Evolutionary conservation across 305 asterid genomes (phyloP), one percentile per base, ranked within the genome.

Genomic region (Galium porrigens): DNA sequence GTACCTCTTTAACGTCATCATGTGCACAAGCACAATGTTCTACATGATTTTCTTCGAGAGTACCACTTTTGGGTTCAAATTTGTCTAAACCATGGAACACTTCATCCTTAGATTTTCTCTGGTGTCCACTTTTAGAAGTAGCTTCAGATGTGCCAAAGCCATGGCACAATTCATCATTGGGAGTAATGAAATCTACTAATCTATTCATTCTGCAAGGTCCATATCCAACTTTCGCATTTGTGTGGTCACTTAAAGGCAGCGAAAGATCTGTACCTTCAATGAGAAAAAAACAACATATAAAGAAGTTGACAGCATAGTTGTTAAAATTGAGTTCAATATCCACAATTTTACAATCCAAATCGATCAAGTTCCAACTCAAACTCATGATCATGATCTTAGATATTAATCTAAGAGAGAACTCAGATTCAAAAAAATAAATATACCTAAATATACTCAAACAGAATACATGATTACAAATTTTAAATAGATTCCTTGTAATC

Each of bases 161-260:
- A 17, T 41, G 68, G 27, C 12, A 15, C 30, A 53, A n/a, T 33
- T 63, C 54, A 30, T 33, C 51, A 44, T 33, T 51, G 37, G 33
- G 39, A 33, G 63, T 17, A 34, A 3, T 55, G 48, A 14, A 61
- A 27, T 58, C 39, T 29, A 33, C 60, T 59, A 57, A 55, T 6
- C 22, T 68, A 57, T 63, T 56, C 34, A 14, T 25, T 30, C 17
- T 63, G 29, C 61, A 71, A 7, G 63, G 60, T 36, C 4, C 69
- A 69, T 64, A 60, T 44, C 72, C 78, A 36, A 52, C 73, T 64
- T 44, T 20, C 73, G 41, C 59, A n/a, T 57, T 69, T 12, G 15
- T 48, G 70, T 69, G 66, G 64, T 75, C 71, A 17, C 58, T 61
- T 73, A 61, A 42, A 17, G 62, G 74, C 64, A 73, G 75, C 61